Conservation (phyloP, 495 filamentous ascomycete species). For the Tuber indicum region DNA sequence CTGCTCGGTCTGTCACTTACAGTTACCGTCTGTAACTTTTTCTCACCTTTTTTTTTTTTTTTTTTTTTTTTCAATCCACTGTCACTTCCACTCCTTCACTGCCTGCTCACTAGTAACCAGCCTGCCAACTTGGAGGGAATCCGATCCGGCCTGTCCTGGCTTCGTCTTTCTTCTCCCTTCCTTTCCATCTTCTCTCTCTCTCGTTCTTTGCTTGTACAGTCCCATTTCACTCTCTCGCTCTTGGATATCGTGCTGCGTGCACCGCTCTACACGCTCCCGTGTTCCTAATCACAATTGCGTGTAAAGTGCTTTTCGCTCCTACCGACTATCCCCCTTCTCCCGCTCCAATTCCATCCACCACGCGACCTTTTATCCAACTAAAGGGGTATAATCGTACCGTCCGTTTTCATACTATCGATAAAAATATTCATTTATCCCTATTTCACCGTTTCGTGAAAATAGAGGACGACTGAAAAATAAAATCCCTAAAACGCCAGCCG, state of each 20-base stretch:
- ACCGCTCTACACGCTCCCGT: slow-evolving; percentile 35
- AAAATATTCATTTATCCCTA: slow-evolving; percentile 6
- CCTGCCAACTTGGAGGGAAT: neutral
- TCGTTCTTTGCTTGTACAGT: neutral
- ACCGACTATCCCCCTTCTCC: slow-evolving; percentile 10
- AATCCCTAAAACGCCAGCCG: neutral
- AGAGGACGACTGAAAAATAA: neutral
- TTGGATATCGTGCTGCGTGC: slow-evolving; percentile 18
- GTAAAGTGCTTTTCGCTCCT: slow-evolving; percentile 35
- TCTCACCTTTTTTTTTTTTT: neutral
- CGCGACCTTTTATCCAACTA: neutral
- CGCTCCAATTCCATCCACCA: neutral
- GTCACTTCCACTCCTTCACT: slow-evolving; percentile 3
- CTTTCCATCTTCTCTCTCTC: neutral
- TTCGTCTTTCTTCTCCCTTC: neutral
- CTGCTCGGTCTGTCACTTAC: neutral
- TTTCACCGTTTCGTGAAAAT: slow-evolving; percentile 2
- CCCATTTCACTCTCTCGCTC: slow-evolving; percentile 3
- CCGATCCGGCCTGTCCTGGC: neutral
- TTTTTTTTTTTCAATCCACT: neutral
- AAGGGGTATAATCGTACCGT: neutral
- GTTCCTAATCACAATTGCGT: slow-evolving; percentile 30
- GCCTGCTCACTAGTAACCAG: neutral
- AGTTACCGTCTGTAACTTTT: neutral
- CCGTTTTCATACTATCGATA: slow-evolving; percentile 5